A percentile compares a stretch with the other conserved stretches of the same genome.
Evolutionary conservation across 164 flowering plant species (phyloP).

Genomic region (Liquidambar formosana): DNA sequence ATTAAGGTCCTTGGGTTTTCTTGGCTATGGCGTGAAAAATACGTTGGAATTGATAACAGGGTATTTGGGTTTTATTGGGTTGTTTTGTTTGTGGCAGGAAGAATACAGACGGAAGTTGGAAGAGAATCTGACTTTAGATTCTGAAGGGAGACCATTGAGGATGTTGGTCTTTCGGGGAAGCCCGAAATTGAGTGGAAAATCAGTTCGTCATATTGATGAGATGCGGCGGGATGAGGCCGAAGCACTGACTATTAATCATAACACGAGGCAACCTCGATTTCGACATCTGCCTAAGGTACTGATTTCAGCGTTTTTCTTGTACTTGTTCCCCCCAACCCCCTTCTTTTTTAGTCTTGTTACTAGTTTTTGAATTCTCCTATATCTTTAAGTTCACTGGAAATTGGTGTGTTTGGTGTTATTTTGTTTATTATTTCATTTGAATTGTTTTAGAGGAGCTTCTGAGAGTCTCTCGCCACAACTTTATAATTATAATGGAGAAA

Average conservation of each 20-base stretch:
- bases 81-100: conserved; percentile 23
- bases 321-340: no score
- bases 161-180: conserved; percentile 60
- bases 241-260: not conserved
- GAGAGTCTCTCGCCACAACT: no score
- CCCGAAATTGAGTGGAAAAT: conserved; percentile 37
- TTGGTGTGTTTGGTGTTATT: no score
- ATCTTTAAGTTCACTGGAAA: no score
- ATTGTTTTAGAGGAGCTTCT: no score
- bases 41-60: not conserved
- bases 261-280: not conserved
- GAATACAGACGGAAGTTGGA: conserved; percentile 31
- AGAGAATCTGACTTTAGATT: conserved; percentile 38
- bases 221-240: conserved; percentile 27
- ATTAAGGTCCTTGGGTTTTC: not conserved
- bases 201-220: conserved; percentile 32
- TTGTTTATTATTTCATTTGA: no score
- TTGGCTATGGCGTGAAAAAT: not conserved
- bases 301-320: not conserved
- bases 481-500: no score
- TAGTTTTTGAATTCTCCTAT: no score
- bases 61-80: not conserved
- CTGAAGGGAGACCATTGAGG: conserved; percentile 52
- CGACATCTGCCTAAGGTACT: conserved; percentile 44
- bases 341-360: no score